These are phyloP conservation scores for Castanea crenata DNA, from an alignment of 306 rosid genomes.

Conservation along the genomic window DNA sequence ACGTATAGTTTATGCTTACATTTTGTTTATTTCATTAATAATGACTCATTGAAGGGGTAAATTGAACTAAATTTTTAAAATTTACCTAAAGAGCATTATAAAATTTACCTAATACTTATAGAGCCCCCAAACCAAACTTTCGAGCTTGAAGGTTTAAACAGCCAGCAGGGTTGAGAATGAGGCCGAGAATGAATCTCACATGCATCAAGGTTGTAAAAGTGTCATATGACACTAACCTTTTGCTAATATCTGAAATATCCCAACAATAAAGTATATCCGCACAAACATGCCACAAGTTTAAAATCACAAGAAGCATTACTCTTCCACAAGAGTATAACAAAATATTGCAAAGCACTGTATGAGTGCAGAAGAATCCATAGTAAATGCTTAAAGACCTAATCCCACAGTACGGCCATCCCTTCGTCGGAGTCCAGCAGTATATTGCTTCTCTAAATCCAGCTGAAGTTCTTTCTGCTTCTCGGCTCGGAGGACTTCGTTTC, in stretches of 20 bases:
- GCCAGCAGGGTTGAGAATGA: background rate
- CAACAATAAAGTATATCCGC: background rate
- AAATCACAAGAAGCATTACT: constrained; percentile 13
- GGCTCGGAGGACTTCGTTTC: constrained; percentile 40
- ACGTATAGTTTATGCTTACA: no score
- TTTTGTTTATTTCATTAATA: no score
- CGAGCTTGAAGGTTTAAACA: background rate
- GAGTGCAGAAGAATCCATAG: constrained; percentile 6
- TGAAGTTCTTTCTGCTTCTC: constrained; percentile 94
- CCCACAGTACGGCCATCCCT: constrained; percentile 99
- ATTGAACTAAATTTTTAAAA: no score
- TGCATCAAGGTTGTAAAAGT: background rate
- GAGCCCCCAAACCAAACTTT: background rate
- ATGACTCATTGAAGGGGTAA: no score
- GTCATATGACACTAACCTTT: background rate
- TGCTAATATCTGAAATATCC: background rate
- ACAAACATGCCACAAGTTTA: background rate
- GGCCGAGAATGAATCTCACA: background rate
- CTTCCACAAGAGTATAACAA: constrained; percentile 17
- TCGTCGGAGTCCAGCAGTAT: constrained; percentile 92
- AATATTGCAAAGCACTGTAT: constrained; percentile 12
- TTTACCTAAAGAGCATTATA: background rate
- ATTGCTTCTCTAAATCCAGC: constrained; percentile 91
- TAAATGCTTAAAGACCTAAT: constrained; percentile 64
- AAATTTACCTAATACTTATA: background rate